Evolutionary conservation across 2,329 filamentous ascomycete genomes (phyloP).

Genomic region (Paraphaeosphaeria minitans): DNA sequence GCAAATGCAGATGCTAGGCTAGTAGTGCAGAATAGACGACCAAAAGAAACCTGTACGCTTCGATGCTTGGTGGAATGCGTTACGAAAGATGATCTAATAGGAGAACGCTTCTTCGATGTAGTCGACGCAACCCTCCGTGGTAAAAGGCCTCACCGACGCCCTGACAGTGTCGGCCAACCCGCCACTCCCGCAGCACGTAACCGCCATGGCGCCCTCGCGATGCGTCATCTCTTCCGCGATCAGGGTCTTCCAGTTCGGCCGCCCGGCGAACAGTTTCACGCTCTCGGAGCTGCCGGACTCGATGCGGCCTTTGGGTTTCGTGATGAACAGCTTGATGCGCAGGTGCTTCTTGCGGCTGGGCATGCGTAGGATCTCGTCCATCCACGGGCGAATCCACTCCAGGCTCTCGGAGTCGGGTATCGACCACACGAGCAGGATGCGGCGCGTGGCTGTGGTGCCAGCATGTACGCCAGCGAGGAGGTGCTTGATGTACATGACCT

Average conservation of each 20-base stretch:
- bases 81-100: slow-evolving; percentile 50
- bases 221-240: slow-evolving; percentile 61
- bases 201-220: slow-evolving; percentile 63
- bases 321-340: slow-evolving; percentile 66
- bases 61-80: not conserved
- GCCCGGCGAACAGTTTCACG: slow-evolving; percentile 66
- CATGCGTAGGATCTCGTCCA: slow-evolving; percentile 67
- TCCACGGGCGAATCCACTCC: slow-evolving; percentile 68
- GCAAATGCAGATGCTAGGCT: slow-evolving; percentile 9
- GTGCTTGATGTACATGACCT: slow-evolving; percentile 75
- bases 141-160: slow-evolving; percentile 57
- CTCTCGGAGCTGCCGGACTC: slow-evolving; percentile 60
- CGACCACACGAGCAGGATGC: slow-evolving; percentile 77
- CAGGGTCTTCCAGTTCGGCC: slow-evolving; percentile 61
- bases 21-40: not conserved
- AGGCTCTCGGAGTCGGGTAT: slow-evolving; percentile 73
- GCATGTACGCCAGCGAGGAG: slow-evolving; percentile 71
- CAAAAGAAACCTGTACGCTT: slow-evolving; percentile 5
- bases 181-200: slow-evolving; percentile 67
- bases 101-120: slow-evolving; percentile 71
- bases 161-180: slow-evolving; percentile 67
- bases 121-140: slow-evolving; percentile 61
- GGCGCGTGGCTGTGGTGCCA: slow-evolving; percentile 72
- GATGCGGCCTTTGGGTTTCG: slow-evolving; percentile 62
- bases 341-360: slow-evolving; percentile 64